A percentile compares a stretch with the other conserved stretches of the same genome.
These are phyloP conservation scores for Maudiozyma humilis DNA, from an alignment of 1,139 yeast species.

Conservation along the genomic window DNA sequence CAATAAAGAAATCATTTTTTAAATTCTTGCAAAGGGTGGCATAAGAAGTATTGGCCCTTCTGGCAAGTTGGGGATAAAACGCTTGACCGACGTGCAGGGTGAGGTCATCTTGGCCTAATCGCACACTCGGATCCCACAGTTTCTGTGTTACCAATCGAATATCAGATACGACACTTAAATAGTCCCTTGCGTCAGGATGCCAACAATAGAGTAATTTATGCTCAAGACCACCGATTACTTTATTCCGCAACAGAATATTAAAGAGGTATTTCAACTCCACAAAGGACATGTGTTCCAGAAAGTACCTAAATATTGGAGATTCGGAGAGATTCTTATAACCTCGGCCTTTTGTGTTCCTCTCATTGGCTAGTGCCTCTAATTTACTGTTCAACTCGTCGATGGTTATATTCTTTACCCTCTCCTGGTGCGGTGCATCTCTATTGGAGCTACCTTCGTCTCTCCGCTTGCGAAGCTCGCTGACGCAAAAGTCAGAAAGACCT, in stretches of 20 bases:
- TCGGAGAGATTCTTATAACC: conserved; percentile 20
- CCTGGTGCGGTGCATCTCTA: not conserved
- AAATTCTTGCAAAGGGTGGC: conserved; percentile 41
- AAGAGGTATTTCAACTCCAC: conserved; percentile 65
- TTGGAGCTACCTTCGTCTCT: conserved; percentile 33
- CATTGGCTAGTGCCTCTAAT: conserved; percentile 45
- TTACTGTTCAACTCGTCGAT: conserved; percentile 50
- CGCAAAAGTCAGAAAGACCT: conserved; percentile 36
- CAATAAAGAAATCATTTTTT: conserved; percentile 54
- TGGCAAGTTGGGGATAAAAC: conserved; percentile 66
- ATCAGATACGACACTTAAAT: conserved; percentile 61
- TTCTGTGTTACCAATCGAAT: conserved; percentile 54
- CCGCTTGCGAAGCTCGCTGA: conserved; percentile 34
- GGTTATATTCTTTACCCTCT: conserved; percentile 28
- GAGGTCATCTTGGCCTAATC: conserved; percentile 41
- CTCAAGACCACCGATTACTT: conserved; percentile 54
- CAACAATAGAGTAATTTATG: conserved; percentile 52
- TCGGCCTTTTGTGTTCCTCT: conserved; percentile 28
- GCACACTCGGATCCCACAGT: conserved; percentile 41
- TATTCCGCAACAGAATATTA: conserved; percentile 54
- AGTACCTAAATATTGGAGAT: conserved; percentile 38
- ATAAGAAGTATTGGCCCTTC: conserved; percentile 43
- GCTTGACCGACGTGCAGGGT: conserved; percentile 44
- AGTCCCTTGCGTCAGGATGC: conserved; percentile 73
- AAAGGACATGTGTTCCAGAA: conserved; percentile 49